Percentiles rank a stretch among this genome's conserved stretches.
Conservation (phyloP, 1,284 basidiomycete species). For the Ustilago shanxiensis region DNA sequence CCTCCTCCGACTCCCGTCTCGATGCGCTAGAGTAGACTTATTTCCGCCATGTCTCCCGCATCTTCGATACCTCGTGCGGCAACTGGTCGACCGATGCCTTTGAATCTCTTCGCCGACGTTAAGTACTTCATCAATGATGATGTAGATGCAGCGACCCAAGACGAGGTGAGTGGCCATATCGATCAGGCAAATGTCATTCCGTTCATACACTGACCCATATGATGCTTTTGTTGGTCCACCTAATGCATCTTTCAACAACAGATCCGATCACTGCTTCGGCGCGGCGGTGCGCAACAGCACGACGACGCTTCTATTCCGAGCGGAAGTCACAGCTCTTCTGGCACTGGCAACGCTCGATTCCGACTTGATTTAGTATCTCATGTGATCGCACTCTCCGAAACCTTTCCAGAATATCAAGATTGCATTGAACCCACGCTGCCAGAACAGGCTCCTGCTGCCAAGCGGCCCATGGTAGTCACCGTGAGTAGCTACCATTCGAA, state of each 20-base stretch:
- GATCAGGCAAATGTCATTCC: too few species aligned
- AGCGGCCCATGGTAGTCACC: slow-evolving; percentile 36
- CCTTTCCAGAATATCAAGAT: slow-evolving; percentile 73
- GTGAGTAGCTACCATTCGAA: slow-evolving; percentile 18
- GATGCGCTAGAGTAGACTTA: not conserved
- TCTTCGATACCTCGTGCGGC: not conserved
- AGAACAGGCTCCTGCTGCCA: slow-evolving; percentile 10
- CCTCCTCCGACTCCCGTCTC: not conserved
- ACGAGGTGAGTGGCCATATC: slow-evolving; percentile 37
- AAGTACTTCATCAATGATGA: slow-evolving; percentile 51
- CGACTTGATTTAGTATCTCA: slow-evolving; percentile 68
- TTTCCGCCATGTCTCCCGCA: slow-evolving; percentile 14
- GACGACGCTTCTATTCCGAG: slow-evolving; percentile 6
- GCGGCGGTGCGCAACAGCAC: slow-evolving; percentile 15
- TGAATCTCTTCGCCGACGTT: slow-evolving; percentile 37
- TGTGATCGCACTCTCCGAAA: slow-evolving; percentile 73
- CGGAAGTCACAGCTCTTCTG: slow-evolving; percentile 4
- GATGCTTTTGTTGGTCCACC: not conserved
- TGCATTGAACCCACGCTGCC: slow-evolving; percentile 43
- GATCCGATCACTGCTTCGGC: slow-evolving; percentile 18
- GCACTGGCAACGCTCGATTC: slow-evolving; percentile 35
- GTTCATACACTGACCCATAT: not conserved
- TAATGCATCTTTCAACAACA: not conserved
- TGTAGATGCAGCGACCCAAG: slow-evolving; percentile 24
- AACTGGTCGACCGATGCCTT: slow-evolving; percentile 4